These are phyloP conservation scores for Alloascoidea africana DNA, from an alignment of 805 yeast species.

Conservation along the genomic window DNA sequence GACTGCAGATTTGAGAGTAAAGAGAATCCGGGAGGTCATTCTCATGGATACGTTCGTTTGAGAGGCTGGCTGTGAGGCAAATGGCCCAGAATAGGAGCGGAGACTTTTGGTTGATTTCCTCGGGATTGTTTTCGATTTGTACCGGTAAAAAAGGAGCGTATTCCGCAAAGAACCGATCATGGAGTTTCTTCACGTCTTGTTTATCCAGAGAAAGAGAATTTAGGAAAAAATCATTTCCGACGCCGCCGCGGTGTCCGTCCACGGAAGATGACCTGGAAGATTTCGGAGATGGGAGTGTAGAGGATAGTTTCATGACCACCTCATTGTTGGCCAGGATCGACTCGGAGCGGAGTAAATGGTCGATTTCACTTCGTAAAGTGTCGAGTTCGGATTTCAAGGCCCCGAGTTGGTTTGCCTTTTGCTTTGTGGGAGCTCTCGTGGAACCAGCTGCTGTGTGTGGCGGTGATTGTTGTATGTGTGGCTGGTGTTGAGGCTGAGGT, in stretches of 20 bases:
- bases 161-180: slow-evolving; percentile 46
- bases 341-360: neutral
- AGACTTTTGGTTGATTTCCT: slow-evolving; percentile 68
- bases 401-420: neutral
- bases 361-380: neutral
- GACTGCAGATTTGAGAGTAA: slow-evolving; percentile 57
- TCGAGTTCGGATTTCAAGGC: neutral
- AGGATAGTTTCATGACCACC: neutral
- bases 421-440: slow-evolving; percentile 1
- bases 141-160: slow-evolving; percentile 73
- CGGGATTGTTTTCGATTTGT: slow-evolving; percentile 40
- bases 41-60: slow-evolving; percentile 28
- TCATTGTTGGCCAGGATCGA: neutral
- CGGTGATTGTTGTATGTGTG: no score
- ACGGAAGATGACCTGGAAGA: neutral
- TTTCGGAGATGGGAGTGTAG: neutral
- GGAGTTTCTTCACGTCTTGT: slow-evolving; percentile 57
- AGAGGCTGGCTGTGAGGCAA: slow-evolving; percentile 68
- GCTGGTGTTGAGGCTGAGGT: neutral
- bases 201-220: slow-evolving; percentile 29
- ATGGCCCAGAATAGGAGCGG: slow-evolving; percentile 85
- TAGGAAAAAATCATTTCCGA: no score
- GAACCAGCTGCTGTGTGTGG: no score
- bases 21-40: slow-evolving; percentile 42
- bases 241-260: neutral